Conservation (phyloP, 441 rosid genomes). For the Brassica balearica region DNA sequence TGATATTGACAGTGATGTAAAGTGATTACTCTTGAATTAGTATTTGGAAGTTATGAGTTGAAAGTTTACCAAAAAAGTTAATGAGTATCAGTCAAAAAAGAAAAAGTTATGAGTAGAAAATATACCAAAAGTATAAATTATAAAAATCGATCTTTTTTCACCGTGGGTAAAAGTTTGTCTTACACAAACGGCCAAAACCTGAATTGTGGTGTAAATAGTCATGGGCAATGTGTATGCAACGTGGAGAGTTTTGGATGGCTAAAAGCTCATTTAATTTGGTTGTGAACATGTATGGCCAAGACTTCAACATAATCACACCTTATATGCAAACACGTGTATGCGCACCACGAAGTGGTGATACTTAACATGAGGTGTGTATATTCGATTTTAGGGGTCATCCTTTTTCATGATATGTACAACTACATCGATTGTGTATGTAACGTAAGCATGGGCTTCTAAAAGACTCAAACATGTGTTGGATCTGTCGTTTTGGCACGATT, state of each 20-base stretch:
- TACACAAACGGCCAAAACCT: slow-evolving; percentile 16
- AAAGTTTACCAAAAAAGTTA: too few relatives aligned
- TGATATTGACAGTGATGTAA: slow-evolving; percentile 32
- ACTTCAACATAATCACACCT: slow-evolving; percentile 10
- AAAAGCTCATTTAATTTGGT: slow-evolving; percentile 28
- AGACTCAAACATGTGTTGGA: slow-evolving; percentile 22
- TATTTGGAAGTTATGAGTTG: slow-evolving; percentile 14
- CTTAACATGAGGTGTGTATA: slow-evolving; percentile 28
- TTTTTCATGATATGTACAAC: slow-evolving; percentile 41
- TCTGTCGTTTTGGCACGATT: slow-evolving; percentile 34
- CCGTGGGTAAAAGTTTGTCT: slow-evolving; percentile 13
- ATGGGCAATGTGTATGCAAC: slow-evolving; percentile 19
- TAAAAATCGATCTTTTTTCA: slow-evolving; percentile 3
- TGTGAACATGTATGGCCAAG: slow-evolving; percentile 19
- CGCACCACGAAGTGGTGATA: slow-evolving; percentile 14
- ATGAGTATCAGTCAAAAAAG: too few relatives aligned
- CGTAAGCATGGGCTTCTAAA: slow-evolving; percentile 1
- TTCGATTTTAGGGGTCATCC: slow-evolving; percentile 18
- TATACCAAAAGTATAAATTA: not conserved
- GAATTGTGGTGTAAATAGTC: not conserved
- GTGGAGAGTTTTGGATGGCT: slow-evolving; percentile 28
- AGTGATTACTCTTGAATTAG: slow-evolving; percentile 32
- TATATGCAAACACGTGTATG: slow-evolving; percentile 1
- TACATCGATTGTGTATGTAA: slow-evolving; percentile 41
- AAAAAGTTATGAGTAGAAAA: not conserved